These are phyloP conservation scores for Globisporangium paddicum DNA, from an alignment of 352 stramenopile genomes.

Conservation along the genomic window DNA sequence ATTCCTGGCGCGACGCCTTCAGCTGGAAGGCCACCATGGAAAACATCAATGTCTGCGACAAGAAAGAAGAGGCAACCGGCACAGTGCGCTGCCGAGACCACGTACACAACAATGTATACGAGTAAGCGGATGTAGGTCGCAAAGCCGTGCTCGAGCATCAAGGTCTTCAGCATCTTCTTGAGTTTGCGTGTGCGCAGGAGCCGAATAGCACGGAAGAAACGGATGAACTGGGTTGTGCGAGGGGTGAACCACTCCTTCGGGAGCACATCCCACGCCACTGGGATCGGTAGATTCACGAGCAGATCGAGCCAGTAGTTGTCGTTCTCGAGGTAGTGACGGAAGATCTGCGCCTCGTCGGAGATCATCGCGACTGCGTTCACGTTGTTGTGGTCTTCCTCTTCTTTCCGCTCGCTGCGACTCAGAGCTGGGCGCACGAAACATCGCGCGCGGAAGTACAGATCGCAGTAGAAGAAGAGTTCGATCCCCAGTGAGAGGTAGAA, in stretches of 20 bases:
- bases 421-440: constrained; percentile 37
- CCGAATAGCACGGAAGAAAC: constrained; percentile 42
- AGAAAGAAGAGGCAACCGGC: constrained; percentile 60
- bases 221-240: constrained; percentile 17
- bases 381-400: constrained; percentile 15
- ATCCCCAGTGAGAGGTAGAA: constrained; percentile 32
- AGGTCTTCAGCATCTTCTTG: constrained; percentile 14
- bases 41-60: constrained; percentile 34
- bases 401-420: constrained; percentile 6
- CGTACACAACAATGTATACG: constrained; percentile 47
- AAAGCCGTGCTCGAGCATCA: constrained; percentile 46
- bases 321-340: constrained; percentile 35
- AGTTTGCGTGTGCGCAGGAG: constrained; percentile 44
- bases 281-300: constrained; percentile 27
- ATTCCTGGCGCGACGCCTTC: constrained; percentile 9
- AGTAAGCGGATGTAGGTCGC: constrained; percentile 36
- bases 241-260: constrained; percentile 34
- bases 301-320: constrained; percentile 32
- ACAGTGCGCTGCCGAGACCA: constrained; percentile 29
- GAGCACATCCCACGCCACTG: constrained; percentile 57
- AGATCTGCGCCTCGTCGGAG: constrained; percentile 17
- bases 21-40: constrained; percentile 36
- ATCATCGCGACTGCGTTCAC: constrained; percentile 12
- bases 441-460: constrained; percentile 35
- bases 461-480: constrained; percentile 57